phyloP scores from a whole-genome alignment of 1,284 basidiomycete species.

The Ceratobasidium theobromae region DNA sequence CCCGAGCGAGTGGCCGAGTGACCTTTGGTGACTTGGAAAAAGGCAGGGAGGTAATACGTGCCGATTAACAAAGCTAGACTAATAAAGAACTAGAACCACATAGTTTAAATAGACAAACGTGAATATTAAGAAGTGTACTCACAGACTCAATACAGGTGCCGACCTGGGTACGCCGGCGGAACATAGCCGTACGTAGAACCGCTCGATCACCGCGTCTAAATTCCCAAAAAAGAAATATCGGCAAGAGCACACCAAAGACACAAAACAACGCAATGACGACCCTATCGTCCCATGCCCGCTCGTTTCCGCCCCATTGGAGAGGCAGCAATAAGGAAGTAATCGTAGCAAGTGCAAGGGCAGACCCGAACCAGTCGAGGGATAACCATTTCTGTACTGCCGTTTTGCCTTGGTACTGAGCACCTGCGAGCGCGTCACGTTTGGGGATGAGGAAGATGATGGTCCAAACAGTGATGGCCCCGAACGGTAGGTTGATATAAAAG shows the following conservation, averaged over 20 bases:
- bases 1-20: slow-evolving; percentile 47
- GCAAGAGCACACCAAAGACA: slow-evolving; percentile 43
- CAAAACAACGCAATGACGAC: slow-evolving; percentile 39
- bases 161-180: slow-evolving; percentile 41
- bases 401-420: slow-evolving; percentile 23
- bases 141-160: slow-evolving; percentile 36
- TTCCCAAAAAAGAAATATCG: slow-evolving; percentile 44
- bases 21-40: slow-evolving; percentile 45
- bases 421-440: slow-evolving; percentile 6
- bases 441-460: slow-evolving; percentile 31
- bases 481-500: slow-evolving; percentile 46
- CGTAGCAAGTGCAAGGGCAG: slow-evolving; percentile 43
- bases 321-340: slow-evolving; percentile 46
- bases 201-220: slow-evolving; percentile 42
- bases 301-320: slow-evolving; percentile 47
- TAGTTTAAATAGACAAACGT: neutral
- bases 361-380: slow-evolving; percentile 46
- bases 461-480: slow-evolving; percentile 42
- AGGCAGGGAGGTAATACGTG: slow-evolving; percentile 45
- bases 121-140: neutral
- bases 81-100: slow-evolving; percentile 42
- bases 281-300: slow-evolving; percentile 43
- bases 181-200: slow-evolving; percentile 37
- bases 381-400: slow-evolving; percentile 37
- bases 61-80: slow-evolving; percentile 46